Base-by-base conservation (phyloP, 768 basidiomycete species). In the Podaxis carcinomalis region DNA sequence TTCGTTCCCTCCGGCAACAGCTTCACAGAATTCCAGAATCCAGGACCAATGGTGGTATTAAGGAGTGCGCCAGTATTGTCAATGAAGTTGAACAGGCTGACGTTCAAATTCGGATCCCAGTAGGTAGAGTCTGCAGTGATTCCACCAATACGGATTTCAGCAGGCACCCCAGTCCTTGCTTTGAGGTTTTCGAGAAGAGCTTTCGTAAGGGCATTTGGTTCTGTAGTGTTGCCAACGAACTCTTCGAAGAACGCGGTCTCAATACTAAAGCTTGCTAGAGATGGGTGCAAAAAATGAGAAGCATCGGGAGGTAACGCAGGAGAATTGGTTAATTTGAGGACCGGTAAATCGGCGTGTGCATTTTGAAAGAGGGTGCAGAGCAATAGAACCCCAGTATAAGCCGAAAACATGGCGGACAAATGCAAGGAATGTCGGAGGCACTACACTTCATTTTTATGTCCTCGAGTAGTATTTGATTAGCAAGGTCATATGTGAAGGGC, bases 61-160 rank as follows among this genome's bases (percentile, higher is more conserved):
- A 70, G 72, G 57, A 83, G 73, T 5, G 73, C 74, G 16, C 80
- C 80, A 2, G 66, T 69, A n/a, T 63, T 65, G 44, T 78, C 77
- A 32, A 83, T 74, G 59, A 78, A 80, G 63, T 80, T 83, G 67
- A 70, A 74, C 49, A 79, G 67, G 25, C 75, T 72, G 7, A 72
- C 68, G 36, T 74, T 71, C 46, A 77, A 75, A 11, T 73, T 69
- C 0, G 77, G 70, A 57, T 80, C 67, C 80, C 81, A 81, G 56
- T 76, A 78, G 1, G 81, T 80, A 13, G 81, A 81, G 64, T 83
- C 80, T 4, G 82, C 83, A 0, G 81, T 83, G 63, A 83, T 81
- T 0, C 83, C 82, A 25, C 82, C 81, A 19, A 83, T 82, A 10
- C 82, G 73, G 16, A 82, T 68, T 69, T 83, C 77, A 5, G 77